Evolutionary conservation across 108 stramenopile species (phyloP), one percentile per base, ranked within the genome.

Genomic region (Craspedostauros australis): DNA sequence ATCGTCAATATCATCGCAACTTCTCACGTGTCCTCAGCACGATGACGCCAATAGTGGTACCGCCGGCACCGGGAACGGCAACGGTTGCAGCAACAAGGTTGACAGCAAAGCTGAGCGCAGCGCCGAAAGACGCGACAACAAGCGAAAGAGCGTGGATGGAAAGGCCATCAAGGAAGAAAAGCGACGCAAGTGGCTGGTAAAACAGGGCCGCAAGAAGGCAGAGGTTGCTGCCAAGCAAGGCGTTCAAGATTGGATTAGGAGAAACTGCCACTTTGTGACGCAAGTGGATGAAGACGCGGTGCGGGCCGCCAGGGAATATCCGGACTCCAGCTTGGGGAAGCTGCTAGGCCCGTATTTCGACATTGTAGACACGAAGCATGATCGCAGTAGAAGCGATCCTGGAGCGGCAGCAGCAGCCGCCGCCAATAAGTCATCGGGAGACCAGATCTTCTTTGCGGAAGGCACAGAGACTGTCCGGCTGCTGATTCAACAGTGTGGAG

Each of bases 401-500:
- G n/a, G 64, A 20, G 24, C 22, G 2, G 5, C 18, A 16, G 23
- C 18, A 5, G n/a, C 25, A 2, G 4, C 15, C 4, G 2, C 22
- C 9, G 7, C 15, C 4, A 42, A 15, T 30, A 27, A 25, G n/a
- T n/a, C n/a, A n/a, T n/a, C n/a, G 32, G 38, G 56, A 34, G 61
- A 62, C 30, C 61, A 53, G 24, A 42, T 66, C 11, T 87, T 87
- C 44, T 68, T 87, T 50, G 77, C 86, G 0, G 86, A 87, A 58
- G 82, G 86, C 8, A 82, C 82, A 1, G 86, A 87, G 66, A 66
- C 82, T 20, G 72, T 84, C 6, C 70, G 82, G 21, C 39, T 87
- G 15, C 51, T 87, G 66, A 62, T 83, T 20, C 77, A 83, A 38
- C 76, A 80, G 57, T 81, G 62, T 31, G 37, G 31, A 14, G 7